A percentile compares a stretch with the other conserved stretches of the same genome.
phyloP scores from a whole-genome alignment of 106 monocot genomes.

The Iris macrosiphon region DNA sequence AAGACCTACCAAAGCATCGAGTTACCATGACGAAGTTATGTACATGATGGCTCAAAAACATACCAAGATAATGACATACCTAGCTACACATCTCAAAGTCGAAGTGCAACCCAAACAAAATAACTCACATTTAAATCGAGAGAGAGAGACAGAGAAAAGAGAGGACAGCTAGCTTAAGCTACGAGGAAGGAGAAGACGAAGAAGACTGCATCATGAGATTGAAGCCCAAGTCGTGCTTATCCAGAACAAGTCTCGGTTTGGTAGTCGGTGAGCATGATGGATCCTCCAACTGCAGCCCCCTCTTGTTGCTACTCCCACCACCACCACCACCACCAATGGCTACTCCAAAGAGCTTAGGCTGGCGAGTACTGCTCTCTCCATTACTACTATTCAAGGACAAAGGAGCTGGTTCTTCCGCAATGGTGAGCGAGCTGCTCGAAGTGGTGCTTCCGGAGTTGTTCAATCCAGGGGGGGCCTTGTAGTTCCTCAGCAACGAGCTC shows the following conservation, averaged over 20 bases:
- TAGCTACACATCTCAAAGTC: too few relatives aligned
- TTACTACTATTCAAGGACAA: not conserved
- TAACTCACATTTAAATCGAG: not conserved
- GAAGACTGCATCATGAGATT: slow-evolving; percentile 22
- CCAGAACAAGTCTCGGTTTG: slow-evolving; percentile 14
- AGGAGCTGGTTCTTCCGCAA: slow-evolving; percentile 60
- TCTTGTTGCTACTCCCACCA: slow-evolving; percentile 11
- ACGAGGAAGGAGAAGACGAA: slow-evolving; percentile 14
- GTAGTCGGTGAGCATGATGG: slow-evolving; percentile 19
- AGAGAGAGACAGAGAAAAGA: not conserved
- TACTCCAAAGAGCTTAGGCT: slow-evolving; percentile 58
- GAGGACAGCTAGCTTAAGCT: not conserved
- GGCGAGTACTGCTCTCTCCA: slow-evolving; percentile 17
- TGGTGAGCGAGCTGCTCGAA: slow-evolving; percentile 90
- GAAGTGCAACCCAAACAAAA: too few relatives aligned
- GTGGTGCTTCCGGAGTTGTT: slow-evolving; percentile 63
- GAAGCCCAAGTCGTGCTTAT: slow-evolving; percentile 23
- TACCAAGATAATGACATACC: too few relatives aligned
- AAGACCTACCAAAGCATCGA: too few relatives aligned
- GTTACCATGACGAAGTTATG: too few relatives aligned
- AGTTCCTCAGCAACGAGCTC: slow-evolving; percentile 30
- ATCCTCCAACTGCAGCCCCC: slow-evolving; percentile 6
- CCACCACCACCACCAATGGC: not conserved
- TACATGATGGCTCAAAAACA: too few relatives aligned
- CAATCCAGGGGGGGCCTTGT: slow-evolving; percentile 5